Base-by-base conservation (phyloP, 345 rosid genomes). In the Salix koriyanagi region DNA sequence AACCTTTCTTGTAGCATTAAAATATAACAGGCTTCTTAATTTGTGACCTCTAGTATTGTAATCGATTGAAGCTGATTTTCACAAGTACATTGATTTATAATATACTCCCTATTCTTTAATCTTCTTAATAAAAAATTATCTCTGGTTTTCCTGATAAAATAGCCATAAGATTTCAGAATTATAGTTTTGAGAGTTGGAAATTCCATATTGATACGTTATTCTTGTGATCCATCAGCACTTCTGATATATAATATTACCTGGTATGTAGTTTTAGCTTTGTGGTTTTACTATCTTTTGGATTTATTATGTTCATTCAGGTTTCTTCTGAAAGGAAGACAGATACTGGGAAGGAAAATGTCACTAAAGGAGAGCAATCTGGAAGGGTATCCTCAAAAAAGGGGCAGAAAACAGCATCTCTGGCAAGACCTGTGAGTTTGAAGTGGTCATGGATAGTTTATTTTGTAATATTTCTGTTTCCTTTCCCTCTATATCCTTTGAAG, bases 371-470 rank as follows among this genome's bases (percentile, higher is more conserved):
- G 76, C 84, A 85, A 76, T 76, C 82, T 41, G 81, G 86, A 74
- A 92, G 78, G 79, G 73, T 65, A 77, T 87, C 89, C 71, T 83
- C 86, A 56, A 95, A 87, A 82, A 93, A 86, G 84, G 82, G 89
- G 60, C 87, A 67, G 37, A 90, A 87, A 87, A 79, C 88, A 56
- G 78, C 83, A 67, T 85, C 98, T 52, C 74, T 96, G 26, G 86
- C 88, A 76, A 88, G 99, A 88, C 99, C 99, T 69, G 94, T 96
- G 75, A 88, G 94, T 81, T 83, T 77, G 68, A 72, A 42, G 75
- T 77, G 42, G 70, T 84, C 83, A 76, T 81, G 26, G 42, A 36
- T 56, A 41, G 21, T 67, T 70, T 74, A 19, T n/a, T 73, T 62
- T 14, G 72, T 42, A 7, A 21, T 41, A 60, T 62, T 21, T 76